Base-by-base conservation (phyloP, 1,139 yeast genomes). In the Hyphopichia pseudoburtonii region DNA sequence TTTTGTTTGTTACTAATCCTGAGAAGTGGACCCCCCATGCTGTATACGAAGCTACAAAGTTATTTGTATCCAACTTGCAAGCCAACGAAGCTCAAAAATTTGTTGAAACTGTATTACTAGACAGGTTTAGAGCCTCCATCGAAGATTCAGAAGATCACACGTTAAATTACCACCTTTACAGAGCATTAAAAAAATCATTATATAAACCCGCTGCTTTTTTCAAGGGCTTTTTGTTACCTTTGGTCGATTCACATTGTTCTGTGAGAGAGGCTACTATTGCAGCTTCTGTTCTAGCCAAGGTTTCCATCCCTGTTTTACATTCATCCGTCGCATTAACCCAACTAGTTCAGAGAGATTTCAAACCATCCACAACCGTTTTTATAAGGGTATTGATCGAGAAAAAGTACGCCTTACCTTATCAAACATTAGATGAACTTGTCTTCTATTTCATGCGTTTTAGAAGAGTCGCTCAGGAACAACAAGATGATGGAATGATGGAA, bases 161-260 rank as follows among this genome's bases (percentile, higher is more conserved):
- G 18, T 68, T 85, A 44, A 90, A 94, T 62, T 92, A 92, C 59
- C 99, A 92, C 58, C 73, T 92, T 34, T 92, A 92, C 62, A 79
- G 97, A 55, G 82, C 98, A 1, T 68, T 92, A 50, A 90, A 90
- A 61, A 94, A 94, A 64, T 80, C 97, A 1, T 74, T 94, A 38
- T 92, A 92, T 70, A 94, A 92, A 62, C 98, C 99, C 18, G 92
- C 95, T 40, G 98, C 98, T 12, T 94, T 90, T 54, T 92, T 92
- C 75, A 90, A 89, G 62, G 99, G 98, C 1, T 90, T 92, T 54
- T 69, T 92, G 42, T 86, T 92, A 57, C 97, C 97, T 11, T 70
- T 92, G 41, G 86, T 88, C 21, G 95, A 86, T 54, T 76, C 81
- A 12, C 83, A 82, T 42, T 90, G 97, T 62, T 74, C 95, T 7